Evolutionary conservation across 2,329 filamentous ascomycete species (phyloP).

Genomic region (Ophiostoma perfectum): DNA sequence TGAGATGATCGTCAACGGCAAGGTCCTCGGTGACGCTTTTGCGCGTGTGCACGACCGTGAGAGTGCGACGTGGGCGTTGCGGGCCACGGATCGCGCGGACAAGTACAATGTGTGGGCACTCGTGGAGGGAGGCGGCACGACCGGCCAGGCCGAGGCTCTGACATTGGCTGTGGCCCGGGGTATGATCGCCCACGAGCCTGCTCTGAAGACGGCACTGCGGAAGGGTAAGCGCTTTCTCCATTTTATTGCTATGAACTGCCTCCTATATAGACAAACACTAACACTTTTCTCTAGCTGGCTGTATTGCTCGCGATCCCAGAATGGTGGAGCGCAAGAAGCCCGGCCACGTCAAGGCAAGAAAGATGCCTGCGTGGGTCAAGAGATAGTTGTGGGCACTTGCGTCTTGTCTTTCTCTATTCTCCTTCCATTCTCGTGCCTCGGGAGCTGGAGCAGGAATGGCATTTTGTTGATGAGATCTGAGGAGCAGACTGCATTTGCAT

Average conservation of each 20-base stretch:
- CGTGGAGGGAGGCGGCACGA: constrained; percentile 80
- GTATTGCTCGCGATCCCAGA: constrained; percentile 84
- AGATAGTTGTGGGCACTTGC: constrained; percentile 38
- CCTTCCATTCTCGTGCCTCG: no score
- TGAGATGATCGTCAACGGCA: constrained; percentile 84
- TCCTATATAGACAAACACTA: constrained; percentile 18
- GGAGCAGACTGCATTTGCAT: no score
- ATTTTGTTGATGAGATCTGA: no score
- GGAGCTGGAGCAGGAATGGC: no score
- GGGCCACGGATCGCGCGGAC: constrained; percentile 74
- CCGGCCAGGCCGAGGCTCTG: constrained; percentile 91
- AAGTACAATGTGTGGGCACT: constrained; percentile 96
- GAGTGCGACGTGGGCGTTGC: constrained; percentile 86
- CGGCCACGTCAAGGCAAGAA: constrained; percentile 91
- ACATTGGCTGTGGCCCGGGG: constrained; percentile 86
- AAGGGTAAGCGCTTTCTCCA: constrained; percentile 54
- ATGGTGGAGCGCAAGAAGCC: constrained; percentile 97
- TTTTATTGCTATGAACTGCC: not conserved
- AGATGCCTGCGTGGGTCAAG: constrained; percentile 98
- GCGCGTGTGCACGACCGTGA: constrained; percentile 87
- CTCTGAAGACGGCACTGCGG: constrained; percentile 78
- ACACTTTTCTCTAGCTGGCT: constrained; percentile 61
- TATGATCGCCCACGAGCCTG: constrained; percentile 84
- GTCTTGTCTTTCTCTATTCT: not conserved
- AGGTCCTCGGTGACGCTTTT: constrained; percentile 75